phyloP scores from a whole-genome alignment of 306 rosid species.

The Ceratonia siliqua region DNA sequence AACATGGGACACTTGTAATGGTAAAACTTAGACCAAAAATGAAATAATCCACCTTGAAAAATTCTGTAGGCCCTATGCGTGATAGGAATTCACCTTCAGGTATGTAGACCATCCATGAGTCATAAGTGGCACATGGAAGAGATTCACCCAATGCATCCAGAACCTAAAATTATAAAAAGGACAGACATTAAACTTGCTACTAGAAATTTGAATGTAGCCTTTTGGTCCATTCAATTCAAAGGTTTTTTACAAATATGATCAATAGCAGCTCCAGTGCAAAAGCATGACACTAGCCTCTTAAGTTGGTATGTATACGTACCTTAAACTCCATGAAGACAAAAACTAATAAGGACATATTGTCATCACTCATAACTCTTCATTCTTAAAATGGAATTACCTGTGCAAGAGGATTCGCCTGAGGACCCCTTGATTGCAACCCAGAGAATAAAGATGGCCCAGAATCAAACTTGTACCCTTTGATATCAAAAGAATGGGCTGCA shows the following conservation, averaged over 20 bases:
- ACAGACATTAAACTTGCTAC: background rate
- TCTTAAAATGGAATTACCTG: constrained; percentile 45
- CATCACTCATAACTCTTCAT: background rate
- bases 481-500: constrained; percentile 83
- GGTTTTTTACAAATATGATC: background rate
- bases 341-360: background rate
- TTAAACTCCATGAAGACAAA: background rate
- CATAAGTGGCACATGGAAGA: constrained; percentile 75
- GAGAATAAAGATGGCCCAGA: constrained; percentile 91
- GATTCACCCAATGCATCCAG: constrained; percentile 84
- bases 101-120: constrained; percentile 94
- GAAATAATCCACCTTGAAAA: constrained; percentile 59
- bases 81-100: constrained; percentile 92
- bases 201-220: background rate
- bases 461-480: constrained; percentile 80
- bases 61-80: constrained; percentile 90
- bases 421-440: constrained; percentile 91
- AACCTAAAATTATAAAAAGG: constrained; percentile 49
- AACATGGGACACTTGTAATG: background rate
- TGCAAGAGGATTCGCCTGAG: constrained; percentile 89
- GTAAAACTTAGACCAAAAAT: background rate
- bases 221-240: background rate
- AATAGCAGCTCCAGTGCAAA: background rate
- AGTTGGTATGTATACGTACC: background rate
- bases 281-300: background rate